Conservation (phyloP, 1,284 basidiomycete species). For the Naganishia sp. region DNA sequence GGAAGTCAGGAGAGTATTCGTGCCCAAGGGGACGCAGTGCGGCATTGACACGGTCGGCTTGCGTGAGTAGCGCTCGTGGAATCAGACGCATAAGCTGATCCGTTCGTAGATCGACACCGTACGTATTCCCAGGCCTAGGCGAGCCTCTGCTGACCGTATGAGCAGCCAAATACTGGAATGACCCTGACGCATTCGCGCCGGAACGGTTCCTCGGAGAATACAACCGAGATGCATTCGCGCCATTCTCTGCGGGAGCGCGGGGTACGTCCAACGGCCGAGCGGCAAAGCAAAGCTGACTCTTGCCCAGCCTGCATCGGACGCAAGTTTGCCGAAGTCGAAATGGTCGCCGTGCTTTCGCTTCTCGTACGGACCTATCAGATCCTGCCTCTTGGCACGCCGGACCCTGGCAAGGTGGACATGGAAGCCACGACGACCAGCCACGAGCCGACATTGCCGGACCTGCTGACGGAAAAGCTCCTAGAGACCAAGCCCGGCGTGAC, state of each 20-base stretch:
- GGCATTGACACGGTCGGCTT: constrained; percentile 31
- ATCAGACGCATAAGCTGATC: background rate
- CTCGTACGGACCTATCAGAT: constrained; percentile 25
- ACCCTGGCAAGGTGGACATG: background rate
- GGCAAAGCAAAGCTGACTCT: background rate
- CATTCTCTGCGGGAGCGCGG: constrained; percentile 32
- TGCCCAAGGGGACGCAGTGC: constrained; percentile 31
- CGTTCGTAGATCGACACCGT: constrained; percentile 28
- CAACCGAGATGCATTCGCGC: constrained; percentile 33
- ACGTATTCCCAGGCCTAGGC: background rate
- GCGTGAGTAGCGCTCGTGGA: constrained; percentile 19
- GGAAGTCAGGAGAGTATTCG: constrained; percentile 24
- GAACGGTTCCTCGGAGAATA: constrained; percentile 33
- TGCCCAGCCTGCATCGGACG: constrained; percentile 31
- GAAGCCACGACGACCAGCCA: background rate
- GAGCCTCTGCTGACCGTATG: background rate
- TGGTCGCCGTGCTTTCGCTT: constrained; percentile 29
- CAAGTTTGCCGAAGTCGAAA: constrained; percentile 34
- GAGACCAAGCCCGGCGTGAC: constrained; percentile 28
- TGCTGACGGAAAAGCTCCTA: constrained; percentile 27
- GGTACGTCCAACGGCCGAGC: constrained; percentile 9
- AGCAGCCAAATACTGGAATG: constrained; percentile 30
- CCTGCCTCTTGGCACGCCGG: background rate
- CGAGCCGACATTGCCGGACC: constrained; percentile 7
- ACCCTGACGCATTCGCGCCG: constrained; percentile 28